A percentile compares a stretch with the other conserved stretches of the same genome.
These are phyloP conservation scores for Macroventuria anomochaeta DNA, from an alignment of 2,329 filamentous ascomycete genomes.

Conservation along the genomic window DNA sequence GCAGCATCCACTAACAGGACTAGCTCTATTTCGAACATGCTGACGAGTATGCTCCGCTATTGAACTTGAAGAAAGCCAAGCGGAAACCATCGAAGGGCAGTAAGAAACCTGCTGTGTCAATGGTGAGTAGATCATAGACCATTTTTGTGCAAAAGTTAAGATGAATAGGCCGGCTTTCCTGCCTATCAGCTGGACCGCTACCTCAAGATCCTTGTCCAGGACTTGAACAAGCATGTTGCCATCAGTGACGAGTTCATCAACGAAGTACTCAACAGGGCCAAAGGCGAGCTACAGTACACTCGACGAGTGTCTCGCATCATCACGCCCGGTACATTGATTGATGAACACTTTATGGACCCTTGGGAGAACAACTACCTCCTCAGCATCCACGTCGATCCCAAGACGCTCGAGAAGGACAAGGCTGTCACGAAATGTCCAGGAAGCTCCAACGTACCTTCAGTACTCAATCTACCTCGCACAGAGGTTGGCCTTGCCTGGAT, in stretches of 20 bases:
- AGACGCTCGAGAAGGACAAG: constrained; percentile 31
- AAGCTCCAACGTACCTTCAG: constrained; percentile 38
- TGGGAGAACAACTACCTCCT: constrained; percentile 93
- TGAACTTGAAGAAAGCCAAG: constrained; percentile 84
- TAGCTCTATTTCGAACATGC: constrained; percentile 93
- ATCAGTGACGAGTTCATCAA: constrained; percentile 93
- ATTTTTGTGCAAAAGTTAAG: constrained; percentile 16
- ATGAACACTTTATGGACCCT: constrained; percentile 96
- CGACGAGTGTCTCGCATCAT: constrained; percentile 85
- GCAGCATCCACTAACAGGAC: constrained; percentile 17
- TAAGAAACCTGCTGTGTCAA: constrained; percentile 70
- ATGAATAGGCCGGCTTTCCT: constrained; percentile 80
- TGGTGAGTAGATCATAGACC: constrained; percentile 64
- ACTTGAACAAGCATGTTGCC: constrained; percentile 88
- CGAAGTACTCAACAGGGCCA: constrained; percentile 70
- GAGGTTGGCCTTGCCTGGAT: constrained; percentile 86
- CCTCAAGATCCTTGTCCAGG: constrained; percentile 90
- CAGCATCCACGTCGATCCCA: constrained; percentile 70
- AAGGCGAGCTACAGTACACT: constrained; percentile 82
- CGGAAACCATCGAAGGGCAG: constrained; percentile 70
- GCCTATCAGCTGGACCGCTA: constrained; percentile 92
- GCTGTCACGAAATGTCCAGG: constrained; percentile 36
- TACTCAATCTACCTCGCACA: constrained; percentile 49
- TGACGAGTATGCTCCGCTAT: constrained; percentile 81
- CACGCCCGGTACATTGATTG: constrained; percentile 93